Base-by-base conservation (phyloP, 73 alveolate genomes). In the Loxodes magnus region DNA sequence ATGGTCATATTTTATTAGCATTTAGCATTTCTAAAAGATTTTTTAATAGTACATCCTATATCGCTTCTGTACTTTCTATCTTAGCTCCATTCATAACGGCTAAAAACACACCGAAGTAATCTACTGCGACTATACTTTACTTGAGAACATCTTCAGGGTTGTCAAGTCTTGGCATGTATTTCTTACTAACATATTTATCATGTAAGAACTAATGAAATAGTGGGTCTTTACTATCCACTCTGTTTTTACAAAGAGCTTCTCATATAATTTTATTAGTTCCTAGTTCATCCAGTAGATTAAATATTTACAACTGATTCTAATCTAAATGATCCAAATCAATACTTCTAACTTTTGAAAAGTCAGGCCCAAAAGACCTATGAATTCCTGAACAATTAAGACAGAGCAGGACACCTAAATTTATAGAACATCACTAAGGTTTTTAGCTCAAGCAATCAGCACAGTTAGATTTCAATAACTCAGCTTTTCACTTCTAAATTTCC, bases 301-400 rank as follows among this genome's bases (percentile, higher is more conserved):
- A n/a, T n/a, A n/a, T n/a, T n/a, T n/a, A n/a, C n/a, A n/a, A n/a
- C n/a, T n/a, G n/a, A n/a, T n/a, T n/a, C n/a, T n/a, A 41, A 24
- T 46, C 34, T 21, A 46, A 25, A 46, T 56, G 51, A 60, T 80
- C 94, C 60, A 80, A 56, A 42, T 62, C 63, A n/a, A 75, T 56
- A 38, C 88, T 72, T 61, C 63, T 80, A 27, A 80, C 73, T 74
- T 65, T 64, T 35, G 87, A 66, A 4, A 75, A 55, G 36, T 75
- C 81, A 22, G 71, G 74, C 10, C 89, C 88, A 16, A 80, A 57
- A 41, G 68, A 71, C 38, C 94, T 57, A 20, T 80, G 94, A 35
- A 68, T 62, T 35, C 94, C 94, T 20, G 88, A 72, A 29, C 94
- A 80, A 55, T 58, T 66, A 22, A 77, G 67, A 44, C 94, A 80